Base-by-base conservation (phyloP, 768 basidiomycete species). In the Auriscalpium vulgare region DNA sequence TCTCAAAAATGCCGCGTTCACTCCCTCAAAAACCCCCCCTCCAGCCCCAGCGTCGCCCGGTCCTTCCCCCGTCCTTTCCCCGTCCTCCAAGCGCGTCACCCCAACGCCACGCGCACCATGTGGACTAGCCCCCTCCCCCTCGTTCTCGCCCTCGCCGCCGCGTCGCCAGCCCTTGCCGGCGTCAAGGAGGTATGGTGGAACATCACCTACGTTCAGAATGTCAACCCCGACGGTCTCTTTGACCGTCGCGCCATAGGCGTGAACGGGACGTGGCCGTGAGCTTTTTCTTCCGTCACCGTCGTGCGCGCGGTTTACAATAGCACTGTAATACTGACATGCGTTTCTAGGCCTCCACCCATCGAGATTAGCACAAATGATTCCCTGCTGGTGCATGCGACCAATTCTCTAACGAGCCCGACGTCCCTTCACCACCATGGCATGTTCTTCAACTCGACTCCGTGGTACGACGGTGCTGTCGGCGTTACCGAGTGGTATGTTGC, bases 241-340 rank as follows among this genome's bases (percentile, higher is more conserved):
- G 74, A 82, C 11, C 84, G 95, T 49, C 75, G 84, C 9, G 92
- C 83, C 50, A 82, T 97, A 50, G 94, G 94, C 53, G 83, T 97
- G 51, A 97, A 97, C 66, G 82, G 84, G 17, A 87, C 89, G 6
- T 98, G 95, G 95, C 95, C 95, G 87, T 94, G 69, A 68, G 91
- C 76, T 17, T 50, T 52, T 29, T 29, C 29, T 29, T 29, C 29
- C 4, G 5, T 14, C 11, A 43, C 53, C 48, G 17, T 21, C 10
- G 29, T 29, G 29, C 7, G 29, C 29, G 29, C 5, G 4, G 29
- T 5, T 3, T 29, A 29, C 4, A 29, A 29, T 5, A 29, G 5
- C 23, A 29, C 23, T 29, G 23, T n/a, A n/a, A n/a, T 29, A 17
- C 8, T 17, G n/a, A 50, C 29, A 35, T 54, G 17, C 49, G 29